Evolutionary conservation across 495 filamentous ascomycete species (phyloP).

Genomic region (Bathelium albidoporum): DNA sequence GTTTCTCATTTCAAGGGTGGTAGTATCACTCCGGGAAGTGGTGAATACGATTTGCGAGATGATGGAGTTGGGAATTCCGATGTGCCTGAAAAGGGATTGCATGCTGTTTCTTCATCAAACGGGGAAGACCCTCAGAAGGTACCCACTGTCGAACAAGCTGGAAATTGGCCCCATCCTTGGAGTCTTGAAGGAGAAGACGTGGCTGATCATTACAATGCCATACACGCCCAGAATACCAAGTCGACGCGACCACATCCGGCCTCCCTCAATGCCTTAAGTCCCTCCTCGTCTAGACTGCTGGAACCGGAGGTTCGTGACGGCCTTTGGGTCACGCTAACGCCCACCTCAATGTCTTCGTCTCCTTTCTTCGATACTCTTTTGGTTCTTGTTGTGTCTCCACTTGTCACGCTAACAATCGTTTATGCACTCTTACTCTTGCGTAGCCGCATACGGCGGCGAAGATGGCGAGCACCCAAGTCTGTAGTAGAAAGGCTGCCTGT

Average conservation of each 20-base stretch:
- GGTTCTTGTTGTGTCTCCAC: slow-evolving; percentile 82
- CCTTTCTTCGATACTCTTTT: slow-evolving; percentile 94
- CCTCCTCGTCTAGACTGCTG: not conserved
- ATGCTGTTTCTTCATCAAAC: slow-evolving; percentile 10
- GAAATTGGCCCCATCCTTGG: not conserved
- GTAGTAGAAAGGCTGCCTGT: slow-evolving; percentile 93
- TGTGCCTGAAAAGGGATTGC: slow-evolving; percentile 37
- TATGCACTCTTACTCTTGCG: slow-evolving; percentile 83
- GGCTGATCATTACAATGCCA: not conserved
- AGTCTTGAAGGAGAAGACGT: not conserved
- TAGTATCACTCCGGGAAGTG: slow-evolving; percentile 68
- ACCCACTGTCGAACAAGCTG: not conserved
- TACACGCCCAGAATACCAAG: slow-evolving; percentile 1
- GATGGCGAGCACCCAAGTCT: slow-evolving; percentile 94
- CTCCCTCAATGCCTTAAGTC: not conserved
- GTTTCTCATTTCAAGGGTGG: slow-evolving; percentile 44
- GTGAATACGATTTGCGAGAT: slow-evolving; percentile 49
- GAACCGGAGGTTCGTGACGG: slow-evolving; percentile 48
- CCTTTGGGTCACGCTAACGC: slow-evolving; percentile 90
- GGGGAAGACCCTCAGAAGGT: not conserved
- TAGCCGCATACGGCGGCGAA: slow-evolving; percentile 74
- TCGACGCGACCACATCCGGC: not conserved
- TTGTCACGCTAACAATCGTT: slow-evolving; percentile 85
- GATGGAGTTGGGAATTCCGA: slow-evolving; percentile 23
- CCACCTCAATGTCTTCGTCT: slow-evolving; percentile 78